A percentile compares a stretch with the other conserved stretches of the same genome.
Evolutionary conservation across 148 eudicot species (phyloP).

Genomic region (Dianthus caryophyllus): DNA sequence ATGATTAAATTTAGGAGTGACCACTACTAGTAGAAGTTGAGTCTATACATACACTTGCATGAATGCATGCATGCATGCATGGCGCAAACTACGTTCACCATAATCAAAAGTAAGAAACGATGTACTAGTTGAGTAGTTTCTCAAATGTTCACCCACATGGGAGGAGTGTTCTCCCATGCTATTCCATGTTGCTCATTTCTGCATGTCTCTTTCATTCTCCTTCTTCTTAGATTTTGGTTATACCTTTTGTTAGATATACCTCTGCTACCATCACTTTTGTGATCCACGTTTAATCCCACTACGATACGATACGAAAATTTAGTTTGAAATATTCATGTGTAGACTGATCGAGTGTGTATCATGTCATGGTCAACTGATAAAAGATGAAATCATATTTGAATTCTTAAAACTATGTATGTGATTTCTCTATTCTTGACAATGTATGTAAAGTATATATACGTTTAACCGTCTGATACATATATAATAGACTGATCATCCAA

Average conservation of each 20-base stretch:
- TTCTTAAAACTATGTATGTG: too few species aligned
- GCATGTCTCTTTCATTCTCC: conserved; percentile 7
- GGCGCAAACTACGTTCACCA: background rate
- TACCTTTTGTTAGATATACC: background rate
- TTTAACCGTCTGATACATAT: too few species aligned
- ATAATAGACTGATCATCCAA: too few species aligned
- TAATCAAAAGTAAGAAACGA: background rate
- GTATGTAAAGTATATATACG: too few species aligned
- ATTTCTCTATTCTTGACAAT: too few species aligned
- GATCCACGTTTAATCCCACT: background rate
- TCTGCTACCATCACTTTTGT: background rate
- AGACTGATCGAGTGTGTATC: too few species aligned
- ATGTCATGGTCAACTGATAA: too few species aligned
- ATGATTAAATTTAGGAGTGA: background rate
- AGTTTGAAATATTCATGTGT: too few species aligned
- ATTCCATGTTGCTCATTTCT: conserved; percentile 3
- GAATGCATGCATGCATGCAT: conserved; percentile 7
- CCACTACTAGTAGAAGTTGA: background rate
- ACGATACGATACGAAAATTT: too few species aligned
- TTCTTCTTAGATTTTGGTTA: conserved; percentile 11
- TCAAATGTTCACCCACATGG: conserved; percentile 16
- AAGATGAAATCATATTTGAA: too few species aligned
- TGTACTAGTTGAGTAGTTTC: background rate
- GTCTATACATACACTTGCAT: background rate
- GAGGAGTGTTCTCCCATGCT: conserved; percentile 28